These are phyloP conservation scores for Lithospermum erythrorhizon DNA, from an alignment of 257 asterid species.

Conservation along the genomic window DNA sequence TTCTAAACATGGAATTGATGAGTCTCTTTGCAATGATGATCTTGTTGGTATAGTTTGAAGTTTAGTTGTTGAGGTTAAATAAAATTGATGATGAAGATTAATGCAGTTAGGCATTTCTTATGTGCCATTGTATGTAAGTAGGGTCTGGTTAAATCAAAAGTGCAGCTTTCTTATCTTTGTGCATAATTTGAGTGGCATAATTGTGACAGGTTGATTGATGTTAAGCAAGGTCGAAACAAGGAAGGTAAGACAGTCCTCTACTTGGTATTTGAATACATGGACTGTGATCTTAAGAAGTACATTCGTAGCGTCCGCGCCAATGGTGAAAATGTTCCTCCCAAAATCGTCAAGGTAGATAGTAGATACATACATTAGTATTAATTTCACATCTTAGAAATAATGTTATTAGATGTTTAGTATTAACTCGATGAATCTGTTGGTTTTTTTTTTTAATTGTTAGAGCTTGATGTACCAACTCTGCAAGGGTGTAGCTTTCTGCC, in stretches of 20 bases:
- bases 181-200: neutral
- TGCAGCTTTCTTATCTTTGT: too few relatives aligned
- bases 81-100: too few relatives aligned
- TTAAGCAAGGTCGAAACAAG: constrained; percentile 68
- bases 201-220: constrained; percentile 55
- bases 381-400: neutral
- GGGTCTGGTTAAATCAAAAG: too few relatives aligned
- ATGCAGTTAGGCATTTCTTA: too few relatives aligned
- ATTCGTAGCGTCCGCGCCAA: neutral
- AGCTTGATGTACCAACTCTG: neutral
- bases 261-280: constrained; percentile 83
- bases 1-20: too few relatives aligned
- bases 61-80: too few relatives aligned
- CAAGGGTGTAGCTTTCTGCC: neutral
- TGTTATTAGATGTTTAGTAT: neutral
- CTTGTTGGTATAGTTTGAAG: too few relatives aligned
- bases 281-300: constrained; percentile 63
- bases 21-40: too few relatives aligned
- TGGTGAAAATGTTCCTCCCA: neutral
- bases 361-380: neutral
- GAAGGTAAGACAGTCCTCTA: constrained; percentile 75
- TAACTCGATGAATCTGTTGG: neutral
- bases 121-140: too few relatives aligned
- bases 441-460: neutral
- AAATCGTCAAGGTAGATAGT: neutral